Evolutionary conservation across 768 basidiomycete species (phyloP).

Genomic region (Mycena pura): DNA sequence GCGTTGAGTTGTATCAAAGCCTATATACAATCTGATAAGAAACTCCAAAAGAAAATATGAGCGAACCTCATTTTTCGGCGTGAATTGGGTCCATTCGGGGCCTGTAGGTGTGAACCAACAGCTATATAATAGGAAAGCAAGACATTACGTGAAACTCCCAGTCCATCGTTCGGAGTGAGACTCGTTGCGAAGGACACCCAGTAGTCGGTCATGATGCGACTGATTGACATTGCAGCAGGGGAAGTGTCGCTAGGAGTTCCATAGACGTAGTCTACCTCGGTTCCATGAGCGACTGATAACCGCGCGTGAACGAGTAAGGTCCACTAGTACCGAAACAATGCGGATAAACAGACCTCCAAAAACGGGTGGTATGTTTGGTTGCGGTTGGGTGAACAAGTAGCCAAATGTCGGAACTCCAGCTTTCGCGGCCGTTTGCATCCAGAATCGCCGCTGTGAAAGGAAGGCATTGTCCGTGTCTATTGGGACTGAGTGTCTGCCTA

Average conservation of each 20-base stretch:
- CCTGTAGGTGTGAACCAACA: conserved; percentile 3
- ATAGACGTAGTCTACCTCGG: conserved; percentile 41
- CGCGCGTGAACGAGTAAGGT: no score
- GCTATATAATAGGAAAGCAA: not conserved
- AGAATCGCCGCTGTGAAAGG: conserved; percentile 40
- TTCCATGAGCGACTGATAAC: conserved; percentile 37
- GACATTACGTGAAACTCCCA: conserved; percentile 38
- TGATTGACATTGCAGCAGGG: conserved; percentile 29
- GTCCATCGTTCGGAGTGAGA: conserved; percentile 50
- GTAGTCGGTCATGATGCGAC: conserved; percentile 49
- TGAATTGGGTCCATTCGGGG: conserved; percentile 31
- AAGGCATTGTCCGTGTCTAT: conserved; percentile 30
- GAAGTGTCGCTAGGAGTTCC: conserved; percentile 27
- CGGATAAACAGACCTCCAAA: conserved; percentile 39
- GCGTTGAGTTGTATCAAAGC: conserved; percentile 32
- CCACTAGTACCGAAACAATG: no score
- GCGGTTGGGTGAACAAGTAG: conserved; percentile 48
- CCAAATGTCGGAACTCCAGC: conserved; percentile 41
- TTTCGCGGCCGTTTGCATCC: conserved; percentile 41
- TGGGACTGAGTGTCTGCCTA: no score
- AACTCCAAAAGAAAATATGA: not conserved
- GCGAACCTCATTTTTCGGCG: conserved; percentile 21
- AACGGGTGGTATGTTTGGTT: conserved; percentile 24
- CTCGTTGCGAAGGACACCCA: conserved; percentile 55
- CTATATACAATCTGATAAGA: not conserved